Evolutionary conservation across 2,329 filamentous ascomycete species (phyloP), one percentile per base, ranked within the genome.

Genomic region (Zymoseptoria brevis): DNA sequence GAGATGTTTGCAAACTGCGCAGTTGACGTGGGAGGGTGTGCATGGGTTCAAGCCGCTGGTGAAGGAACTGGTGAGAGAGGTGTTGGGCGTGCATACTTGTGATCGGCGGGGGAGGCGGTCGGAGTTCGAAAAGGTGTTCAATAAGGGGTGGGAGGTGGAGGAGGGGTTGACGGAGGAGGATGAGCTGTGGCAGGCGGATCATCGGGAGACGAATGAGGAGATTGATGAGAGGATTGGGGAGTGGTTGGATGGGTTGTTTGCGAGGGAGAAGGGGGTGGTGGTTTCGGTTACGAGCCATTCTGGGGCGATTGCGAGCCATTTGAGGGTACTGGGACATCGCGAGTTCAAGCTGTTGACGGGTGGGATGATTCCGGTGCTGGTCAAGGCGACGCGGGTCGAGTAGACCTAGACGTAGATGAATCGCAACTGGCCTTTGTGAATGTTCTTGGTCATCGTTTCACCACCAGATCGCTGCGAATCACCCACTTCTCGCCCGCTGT

Each of bases 401-500:
- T 29, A 29, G n/a, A 29, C 7, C 30, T 22, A 29, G 51, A 53
- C 9, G 22, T 24, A 53, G 19, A 35, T 22, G 21, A 22, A 22
- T 22, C 21, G 21, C 21, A 22, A 22, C 24, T 26, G 24, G 24
- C 5, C 24, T 5, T 26, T 8, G 24, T 26, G 24, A 1, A 26
- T 29, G 26, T 29, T 29, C 11, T 51, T 51, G 21, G 21, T 66
- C 60, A 85, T 62, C 81, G 77, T 64, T 74, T 79, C 13, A 91
- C 80, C 68, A 87, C 90, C 50, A 96, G 74, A 77, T 96, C 92
- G 63, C 88, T 95, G 64, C 91, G 80, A 60, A 96, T 82, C 60
- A 96, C 86, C 91, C 91, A 96, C 75, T 96, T 96, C 76, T 96
- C 90, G 8, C 91, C 91, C 50, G 82, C 80, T 1, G 77, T 81